A percentile compares a stretch with the other conserved stretches of the same genome.
Conservation (phyloP, 164 flowering plant species). For the Chimonanthus salicifolius region DNA sequence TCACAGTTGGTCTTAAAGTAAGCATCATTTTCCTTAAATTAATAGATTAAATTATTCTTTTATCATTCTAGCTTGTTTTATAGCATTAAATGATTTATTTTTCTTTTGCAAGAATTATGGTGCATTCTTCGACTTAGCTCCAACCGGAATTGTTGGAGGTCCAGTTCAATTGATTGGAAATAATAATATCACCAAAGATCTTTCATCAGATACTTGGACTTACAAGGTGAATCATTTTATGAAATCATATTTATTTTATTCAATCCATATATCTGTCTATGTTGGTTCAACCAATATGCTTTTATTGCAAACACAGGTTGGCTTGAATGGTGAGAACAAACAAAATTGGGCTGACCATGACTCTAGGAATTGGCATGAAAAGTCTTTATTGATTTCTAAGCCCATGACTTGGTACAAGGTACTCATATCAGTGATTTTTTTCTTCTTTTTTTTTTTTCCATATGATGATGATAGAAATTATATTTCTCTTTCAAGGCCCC, state of each 20-base stretch:
- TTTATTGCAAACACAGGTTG: not conserved
- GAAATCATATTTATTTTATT: not conserved
- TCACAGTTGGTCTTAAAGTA: slow-evolving; percentile 50
- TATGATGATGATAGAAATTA: not conserved
- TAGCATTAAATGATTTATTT: not conserved
- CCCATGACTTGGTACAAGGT: slow-evolving; percentile 9
- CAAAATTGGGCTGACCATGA: not conserved
- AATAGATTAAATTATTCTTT: not conserved
- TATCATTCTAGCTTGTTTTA: not conserved
- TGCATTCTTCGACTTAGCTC: slow-evolving; percentile 25
- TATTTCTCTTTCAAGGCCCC: too few species aligned
- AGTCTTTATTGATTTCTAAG: not conserved
- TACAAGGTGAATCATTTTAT: slow-evolving; percentile 29
- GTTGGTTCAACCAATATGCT: not conserved
- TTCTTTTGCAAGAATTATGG: slow-evolving; percentile 50
- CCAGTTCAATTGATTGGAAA: slow-evolving; percentile 43
- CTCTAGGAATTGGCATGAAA: not conserved
- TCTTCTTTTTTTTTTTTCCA: too few species aligned
- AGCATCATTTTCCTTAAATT: not conserved
- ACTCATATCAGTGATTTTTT: not conserved
- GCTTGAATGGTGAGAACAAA: slow-evolving; percentile 1
- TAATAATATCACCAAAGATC: slow-evolving; percentile 34
- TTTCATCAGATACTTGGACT: slow-evolving; percentile 43
- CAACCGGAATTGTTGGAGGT: slow-evolving; percentile 39
- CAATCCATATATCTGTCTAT: not conserved